These are phyloP conservation scores for Rhizopus arrhizus DNA, from an alignment of 371 early-diverging fungal species.

Conservation along the genomic window DNA sequence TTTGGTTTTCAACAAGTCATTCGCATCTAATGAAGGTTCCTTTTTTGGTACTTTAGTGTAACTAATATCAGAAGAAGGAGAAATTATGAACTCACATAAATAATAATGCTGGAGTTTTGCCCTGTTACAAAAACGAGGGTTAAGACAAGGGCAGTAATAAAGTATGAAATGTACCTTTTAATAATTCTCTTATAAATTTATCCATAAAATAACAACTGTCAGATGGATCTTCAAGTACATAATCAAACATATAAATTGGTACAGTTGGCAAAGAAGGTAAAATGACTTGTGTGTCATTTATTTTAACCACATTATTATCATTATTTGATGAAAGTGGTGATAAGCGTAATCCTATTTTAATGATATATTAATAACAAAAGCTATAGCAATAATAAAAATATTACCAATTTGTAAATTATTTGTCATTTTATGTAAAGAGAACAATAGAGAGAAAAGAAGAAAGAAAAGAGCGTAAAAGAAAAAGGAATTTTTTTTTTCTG, in stretches of 20 bases:
- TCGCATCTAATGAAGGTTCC: constrained; percentile 4
- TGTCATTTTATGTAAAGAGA: not conserved
- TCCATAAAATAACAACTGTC: constrained; percentile 3
- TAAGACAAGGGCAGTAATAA: not conserved
- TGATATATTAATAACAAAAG: not conserved
- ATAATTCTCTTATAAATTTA: constrained; percentile 2
- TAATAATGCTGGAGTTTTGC: constrained; percentile 8
- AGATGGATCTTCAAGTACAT: constrained; percentile 12
- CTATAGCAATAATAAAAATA: not conserved
- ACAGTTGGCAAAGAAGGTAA: constrained; percentile 9
- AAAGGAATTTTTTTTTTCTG: not conserved
- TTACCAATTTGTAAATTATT: constrained; percentile 4
- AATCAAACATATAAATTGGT: constrained; percentile 7
- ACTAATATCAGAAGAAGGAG: not conserved
- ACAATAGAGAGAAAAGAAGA: not conserved
- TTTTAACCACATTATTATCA: constrained; percentile 7
- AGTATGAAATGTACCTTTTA: constrained; percentile 5
- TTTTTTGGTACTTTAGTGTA: constrained; percentile 3
- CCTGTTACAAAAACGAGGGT: constrained; percentile 3
- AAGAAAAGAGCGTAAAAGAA: not conserved
- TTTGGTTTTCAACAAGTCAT: constrained; percentile 4
- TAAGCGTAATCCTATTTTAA: not conserved
- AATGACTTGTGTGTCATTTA: constrained; percentile 18
- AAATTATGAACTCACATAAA: constrained; percentile 15
- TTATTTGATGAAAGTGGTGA: not conserved